Evolutionary conservation across 2,329 filamentous ascomycete genomes (phyloP).

Genomic region (Aspergillus ruber): DNA sequence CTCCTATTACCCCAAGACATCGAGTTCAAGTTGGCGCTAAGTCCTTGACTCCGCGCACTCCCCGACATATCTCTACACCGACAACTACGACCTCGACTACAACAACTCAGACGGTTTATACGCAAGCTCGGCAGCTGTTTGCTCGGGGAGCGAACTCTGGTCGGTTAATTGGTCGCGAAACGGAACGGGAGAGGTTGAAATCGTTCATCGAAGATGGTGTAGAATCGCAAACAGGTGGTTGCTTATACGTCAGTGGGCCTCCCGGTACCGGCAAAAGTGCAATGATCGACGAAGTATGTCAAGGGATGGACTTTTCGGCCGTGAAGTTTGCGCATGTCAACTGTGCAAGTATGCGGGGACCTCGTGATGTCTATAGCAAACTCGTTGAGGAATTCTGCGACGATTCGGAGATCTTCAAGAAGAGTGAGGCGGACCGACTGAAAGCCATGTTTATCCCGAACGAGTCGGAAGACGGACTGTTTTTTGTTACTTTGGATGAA

Average conservation of each 20-base stretch:
- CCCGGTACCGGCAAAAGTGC: slow-evolving; percentile 97
- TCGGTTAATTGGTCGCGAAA: slow-evolving; percentile 70
- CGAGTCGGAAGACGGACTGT: slow-evolving; percentile 51
- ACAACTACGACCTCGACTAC: slow-evolving; percentile 28
- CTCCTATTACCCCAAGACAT: slow-evolving; percentile 75
- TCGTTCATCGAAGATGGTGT: slow-evolving; percentile 63
- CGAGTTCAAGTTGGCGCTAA: slow-evolving; percentile 71
- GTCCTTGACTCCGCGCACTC: slow-evolving; percentile 70
- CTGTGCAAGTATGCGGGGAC: slow-evolving; percentile 92
- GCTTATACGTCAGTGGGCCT: slow-evolving; percentile 89
- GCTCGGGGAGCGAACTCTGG: slow-evolving; percentile 69
- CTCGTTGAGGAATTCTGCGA: slow-evolving; percentile 64
- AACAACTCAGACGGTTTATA: slow-evolving; percentile 67
- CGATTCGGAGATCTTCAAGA: slow-evolving; percentile 56
- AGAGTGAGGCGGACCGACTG: slow-evolving; percentile 61
- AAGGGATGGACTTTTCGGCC: slow-evolving; percentile 47
- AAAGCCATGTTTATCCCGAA: slow-evolving; percentile 65
- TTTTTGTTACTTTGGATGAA: slow-evolving; percentile 86
- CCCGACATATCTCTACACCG: slow-evolving; percentile 65
- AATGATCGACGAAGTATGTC: slow-evolving; percentile 73
- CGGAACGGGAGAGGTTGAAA: slow-evolving; percentile 58
- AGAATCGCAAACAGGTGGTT: slow-evolving; percentile 60
- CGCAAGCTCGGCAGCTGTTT: slow-evolving; percentile 80
- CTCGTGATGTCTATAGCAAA: slow-evolving; percentile 75
- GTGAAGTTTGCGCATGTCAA: slow-evolving; percentile 78